Base-by-base conservation (phyloP, 2,329 filamentous ascomycete species). In the Talaromyces piceae region DNA sequence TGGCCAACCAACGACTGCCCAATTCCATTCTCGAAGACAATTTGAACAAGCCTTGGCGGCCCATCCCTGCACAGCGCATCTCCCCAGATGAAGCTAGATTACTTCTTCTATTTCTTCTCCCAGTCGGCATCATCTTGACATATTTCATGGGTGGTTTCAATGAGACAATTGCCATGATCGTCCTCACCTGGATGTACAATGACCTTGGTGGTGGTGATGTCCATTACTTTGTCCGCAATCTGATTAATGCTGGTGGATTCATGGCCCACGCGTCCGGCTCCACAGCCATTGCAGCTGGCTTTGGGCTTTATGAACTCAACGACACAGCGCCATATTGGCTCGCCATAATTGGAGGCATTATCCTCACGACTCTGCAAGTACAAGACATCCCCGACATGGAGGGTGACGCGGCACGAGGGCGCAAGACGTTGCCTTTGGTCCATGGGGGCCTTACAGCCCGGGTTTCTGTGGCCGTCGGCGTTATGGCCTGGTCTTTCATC, bases 1-100 rank as follows among this genome's bases (percentile, higher is more conserved):
- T 72, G 16, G 63, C 64, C 28, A 74, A 74, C 55, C 71, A 74
- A 50, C 63, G 69, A 2, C 55, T 58, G 2, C 55, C 61, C 2
- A 57, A 55, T 3, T 61, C 70, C 3, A 56, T 70, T 7, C 43
- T 54, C 1, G 73, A 75, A 52, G 72, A 74, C 56, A 27, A 41
- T 0, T 47, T 69, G 47, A 75, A 75, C 61, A 74, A 74, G 49
- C 68, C 70, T 16, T 64, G 61, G 58, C 58, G 67, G 4, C 63
- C 66, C 0, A 52, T 70, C 11, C 62, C 66, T 3, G 51, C 54
- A 2, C 55, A 56, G 5, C 57, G 59, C 1, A 54, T 68, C 3
- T 60, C 57, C 4, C 31, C 45, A 1, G 8, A 28, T 1, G 48
- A 60, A 11, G 56, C 58, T 1, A 52, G 54, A 3, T 31, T 28